These are phyloP conservation scores for Notholithocarpus densiflorus DNA, from an alignment of 306 rosid species.

Conservation along the genomic window DNA sequence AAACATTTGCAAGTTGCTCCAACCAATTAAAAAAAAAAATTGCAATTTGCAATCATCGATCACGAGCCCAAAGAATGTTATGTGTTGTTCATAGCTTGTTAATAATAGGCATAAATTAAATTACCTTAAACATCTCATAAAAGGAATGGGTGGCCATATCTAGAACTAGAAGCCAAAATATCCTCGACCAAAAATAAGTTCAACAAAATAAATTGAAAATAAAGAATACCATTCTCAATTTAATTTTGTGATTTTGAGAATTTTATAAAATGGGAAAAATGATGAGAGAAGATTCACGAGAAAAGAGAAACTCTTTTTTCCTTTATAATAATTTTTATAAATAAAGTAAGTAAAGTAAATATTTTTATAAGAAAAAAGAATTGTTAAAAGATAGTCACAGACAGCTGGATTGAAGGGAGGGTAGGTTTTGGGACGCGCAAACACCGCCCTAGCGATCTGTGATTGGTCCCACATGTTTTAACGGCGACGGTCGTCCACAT, in stretches of 20 bases:
- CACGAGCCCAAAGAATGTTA: too few relatives aligned
- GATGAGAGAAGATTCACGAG: conserved; percentile 5
- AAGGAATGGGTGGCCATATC: too few relatives aligned
- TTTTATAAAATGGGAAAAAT: not conserved
- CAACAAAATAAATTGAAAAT: not conserved
- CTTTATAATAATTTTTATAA: not conserved
- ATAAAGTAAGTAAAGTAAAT: too few relatives aligned
- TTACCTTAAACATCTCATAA: too few relatives aligned
- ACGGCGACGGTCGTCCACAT: conserved; percentile 1
- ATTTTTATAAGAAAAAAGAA: too few relatives aligned
- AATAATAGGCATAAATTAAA: too few relatives aligned
- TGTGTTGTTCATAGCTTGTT: too few relatives aligned
- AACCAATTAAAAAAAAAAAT: too few relatives aligned
- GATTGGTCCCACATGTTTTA: conserved; percentile 25
- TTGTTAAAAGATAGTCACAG: not conserved
- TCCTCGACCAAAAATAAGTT: not conserved
- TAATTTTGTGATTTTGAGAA: not conserved
- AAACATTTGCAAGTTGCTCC: too few relatives aligned
- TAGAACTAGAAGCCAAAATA: not conserved
- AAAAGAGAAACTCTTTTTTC: not conserved
- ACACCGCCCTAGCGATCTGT: conserved; percentile 36
- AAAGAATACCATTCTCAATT: not conserved
- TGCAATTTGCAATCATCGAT: too few relatives aligned
- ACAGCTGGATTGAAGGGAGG: conserved; percentile 35
- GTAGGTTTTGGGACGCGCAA: conserved; percentile 50